A percentile compares a stretch with the other conserved stretches of the same genome.
Conservation (phyloP, 1,284 basidiomycete genomes). For the Malassezia nana region DNA sequence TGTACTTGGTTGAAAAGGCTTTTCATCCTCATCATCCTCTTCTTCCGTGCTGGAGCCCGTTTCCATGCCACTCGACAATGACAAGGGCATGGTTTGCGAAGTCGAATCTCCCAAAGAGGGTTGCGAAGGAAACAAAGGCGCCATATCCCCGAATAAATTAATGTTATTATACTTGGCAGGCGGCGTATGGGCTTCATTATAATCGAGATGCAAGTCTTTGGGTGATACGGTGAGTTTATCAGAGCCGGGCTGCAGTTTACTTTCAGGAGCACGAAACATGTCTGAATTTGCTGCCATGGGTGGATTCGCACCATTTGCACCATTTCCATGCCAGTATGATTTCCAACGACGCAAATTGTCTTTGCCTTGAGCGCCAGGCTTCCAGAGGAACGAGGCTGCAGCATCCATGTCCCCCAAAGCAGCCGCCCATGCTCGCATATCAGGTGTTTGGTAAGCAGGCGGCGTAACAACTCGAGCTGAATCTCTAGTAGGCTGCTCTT, state of each 20-base stretch:
- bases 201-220: slow-evolving; percentile 8
- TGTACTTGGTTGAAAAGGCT: slow-evolving; percentile 4
- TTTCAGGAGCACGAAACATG: slow-evolving; percentile 1
- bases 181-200: slow-evolving; percentile 3
- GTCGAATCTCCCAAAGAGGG: neutral
- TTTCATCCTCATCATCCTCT: slow-evolving; percentile 20
- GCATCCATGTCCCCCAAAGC: neutral
- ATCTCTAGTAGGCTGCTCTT: neutral
- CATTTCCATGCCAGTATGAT: slow-evolving; percentile 3
- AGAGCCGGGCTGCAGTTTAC: neutral
- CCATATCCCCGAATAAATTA: neutral
- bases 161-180: slow-evolving; percentile 3
- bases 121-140: neutral
- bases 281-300: slow-evolving; percentile 1
- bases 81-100: neutral
- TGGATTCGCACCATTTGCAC: neutral
- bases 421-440: neutral
- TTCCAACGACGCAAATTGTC: slow-evolving; percentile 2
- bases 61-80: slow-evolving; percentile 13
- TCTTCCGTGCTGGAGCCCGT: slow-evolving; percentile 17
- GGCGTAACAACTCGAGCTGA: neutral
- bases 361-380: neutral
- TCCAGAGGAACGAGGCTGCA: slow-evolving; percentile 1
- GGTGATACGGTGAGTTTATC: slow-evolving; percentile 14
- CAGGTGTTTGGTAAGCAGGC: neutral